Percentiles rank a stretch among this genome's conserved stretches.
These are phyloP conservation scores for Pyrenochaeta sp. DNA, from an alignment of 2,329 filamentous ascomycete genomes.

Conservation along the genomic window DNA sequence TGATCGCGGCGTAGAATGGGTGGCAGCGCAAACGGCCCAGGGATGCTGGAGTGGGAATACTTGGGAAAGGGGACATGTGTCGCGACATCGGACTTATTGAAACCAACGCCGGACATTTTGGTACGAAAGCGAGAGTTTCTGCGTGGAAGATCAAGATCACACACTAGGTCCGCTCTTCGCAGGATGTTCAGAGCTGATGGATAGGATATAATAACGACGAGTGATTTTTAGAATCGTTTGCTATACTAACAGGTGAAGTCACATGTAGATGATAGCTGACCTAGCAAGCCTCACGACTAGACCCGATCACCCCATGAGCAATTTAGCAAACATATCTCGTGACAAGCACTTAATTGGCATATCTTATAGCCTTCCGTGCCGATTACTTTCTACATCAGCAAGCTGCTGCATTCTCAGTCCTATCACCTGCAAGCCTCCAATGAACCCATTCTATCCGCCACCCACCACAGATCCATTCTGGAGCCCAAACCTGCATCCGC, in stretches of 20 bases:
- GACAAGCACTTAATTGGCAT: background rate
- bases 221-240: too few species aligned
- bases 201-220: too few species aligned
- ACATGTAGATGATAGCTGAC: background rate
- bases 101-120: background rate
- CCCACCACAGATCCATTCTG: too few species aligned
- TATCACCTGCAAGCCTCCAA: background rate
- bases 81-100: background rate
- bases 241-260: background rate
- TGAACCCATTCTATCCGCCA: background rate
- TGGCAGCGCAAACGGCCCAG: background rate
- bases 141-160: background rate
- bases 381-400: background rate
- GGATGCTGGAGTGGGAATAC: background rate
- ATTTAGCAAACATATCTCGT: background rate
- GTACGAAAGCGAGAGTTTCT: background rate
- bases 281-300: background rate
- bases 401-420: background rate
- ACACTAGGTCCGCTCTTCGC: background rate
- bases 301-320: background rate
- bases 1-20: background rate
- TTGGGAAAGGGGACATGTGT: background rate
- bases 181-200: too few species aligned
- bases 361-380: background rate
- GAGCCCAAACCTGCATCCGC: too few species aligned